Base-by-base conservation (phyloP, 345 rosid genomes). In the Citrus mangshanensis region DNA sequence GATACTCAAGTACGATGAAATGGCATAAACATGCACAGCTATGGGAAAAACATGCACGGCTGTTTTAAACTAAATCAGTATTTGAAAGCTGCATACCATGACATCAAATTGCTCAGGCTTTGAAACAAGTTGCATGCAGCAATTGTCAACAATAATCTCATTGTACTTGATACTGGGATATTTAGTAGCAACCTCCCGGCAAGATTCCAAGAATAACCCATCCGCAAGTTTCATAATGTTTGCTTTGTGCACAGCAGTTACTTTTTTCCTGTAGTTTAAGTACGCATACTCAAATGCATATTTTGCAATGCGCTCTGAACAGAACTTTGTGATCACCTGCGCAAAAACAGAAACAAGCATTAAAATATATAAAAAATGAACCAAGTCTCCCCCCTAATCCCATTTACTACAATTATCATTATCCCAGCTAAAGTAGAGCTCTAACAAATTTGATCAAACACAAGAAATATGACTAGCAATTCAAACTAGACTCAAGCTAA, bases 61-160 rank as follows among this genome's bases (percentile, higher is more conserved):
- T 62, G 28, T 22, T 9, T 22, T 71, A 54, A 19, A 56, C 21
- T 2, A 56, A 14, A 72, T 35, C 46, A 72, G 22, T 34, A 19
- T 19, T 62, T 10, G 12, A 27, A 28, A 74, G 40, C 58, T 34
- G 37, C 89, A 77, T 90, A 94, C 99, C 98, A 96, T 96, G 81
- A 94, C 98, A 86, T 96, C 99, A 59, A 95, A 95, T 49, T 95
- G 99, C 80, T 95, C 99, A 19, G 99, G 99, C 91, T 91, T 95
- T 1, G 98, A 89, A 60, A 95, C 98, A 73, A 93, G 97, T 83
- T 95, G 97, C 98, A 93, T 95, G 84, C 98, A 95, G 73, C 98
- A 95, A 75, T 95, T 95, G 78, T 94, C 99, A 66, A 96, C 98
- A 25, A 96, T 94, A 1, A 96, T 88, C 73, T 96, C 99, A 37